Conservation (phyloP, 1,284 basidiomycete species). For the Moesziomyces parantarcticus region DNA sequence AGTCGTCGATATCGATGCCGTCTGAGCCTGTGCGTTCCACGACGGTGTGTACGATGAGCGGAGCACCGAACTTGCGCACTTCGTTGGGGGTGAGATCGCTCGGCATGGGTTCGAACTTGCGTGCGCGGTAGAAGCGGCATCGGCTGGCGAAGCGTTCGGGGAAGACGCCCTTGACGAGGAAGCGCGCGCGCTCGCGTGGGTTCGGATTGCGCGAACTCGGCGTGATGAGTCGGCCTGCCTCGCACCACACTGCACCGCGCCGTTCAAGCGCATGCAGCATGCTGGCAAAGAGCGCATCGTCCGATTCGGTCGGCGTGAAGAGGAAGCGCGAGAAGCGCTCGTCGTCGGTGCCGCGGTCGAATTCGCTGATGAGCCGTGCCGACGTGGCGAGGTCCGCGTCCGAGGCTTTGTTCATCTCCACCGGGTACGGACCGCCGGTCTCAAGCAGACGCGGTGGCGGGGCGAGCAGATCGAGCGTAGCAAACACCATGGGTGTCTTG, state of each 20-base stretch:
- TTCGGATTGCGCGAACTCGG: slow-evolving; percentile 33
- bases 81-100: slow-evolving; percentile 25
- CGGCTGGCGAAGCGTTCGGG: slow-evolving; percentile 34
- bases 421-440: slow-evolving; percentile 34
- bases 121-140: slow-evolving; percentile 28
- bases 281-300: slow-evolving; percentile 11
- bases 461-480: slow-evolving; percentile 40
- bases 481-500: slow-evolving; percentile 33
- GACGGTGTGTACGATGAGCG: slow-evolving; percentile 27
- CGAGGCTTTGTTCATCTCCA: slow-evolving; percentile 41
- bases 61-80: slow-evolving; percentile 30
- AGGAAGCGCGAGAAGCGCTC: slow-evolving; percentile 25
- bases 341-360: slow-evolving; percentile 23
- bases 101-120: slow-evolving; percentile 44
- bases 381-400: slow-evolving; percentile 27
- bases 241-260: slow-evolving; percentile 34
- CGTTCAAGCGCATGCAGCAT: slow-evolving; percentile 38
- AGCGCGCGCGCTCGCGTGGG: slow-evolving; percentile 25
- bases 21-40: slow-evolving; percentile 26
- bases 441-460: slow-evolving; percentile 38
- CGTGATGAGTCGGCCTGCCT: slow-evolving; percentile 38
- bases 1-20: slow-evolving; percentile 28
- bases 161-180: slow-evolving; percentile 42
- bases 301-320: slow-evolving; percentile 13
- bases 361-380: slow-evolving; percentile 21